Evolutionary conservation across 306 rosid species (phyloP).

Genomic region (Glycine latifolia): DNA sequence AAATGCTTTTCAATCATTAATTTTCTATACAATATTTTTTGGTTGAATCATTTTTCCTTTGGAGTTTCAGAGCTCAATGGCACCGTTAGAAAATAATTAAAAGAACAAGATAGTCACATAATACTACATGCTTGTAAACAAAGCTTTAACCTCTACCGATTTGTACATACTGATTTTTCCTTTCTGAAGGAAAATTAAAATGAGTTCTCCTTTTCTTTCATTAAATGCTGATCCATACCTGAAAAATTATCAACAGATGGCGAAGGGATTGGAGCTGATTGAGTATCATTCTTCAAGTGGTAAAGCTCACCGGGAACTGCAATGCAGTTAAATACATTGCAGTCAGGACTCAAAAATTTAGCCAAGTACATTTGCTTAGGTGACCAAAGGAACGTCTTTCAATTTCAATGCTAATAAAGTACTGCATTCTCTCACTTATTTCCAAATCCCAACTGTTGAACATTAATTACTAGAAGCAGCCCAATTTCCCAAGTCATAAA

Average conservation of each 20-base stretch:
- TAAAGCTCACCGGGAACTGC: constrained; percentile 97
- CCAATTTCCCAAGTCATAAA: not conserved
- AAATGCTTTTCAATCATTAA: no score
- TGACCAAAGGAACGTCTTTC: constrained; percentile 4
- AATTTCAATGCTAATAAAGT: constrained; percentile 20
- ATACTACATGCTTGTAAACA: not conserved
- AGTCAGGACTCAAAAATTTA: constrained; percentile 1
- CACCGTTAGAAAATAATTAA: not conserved
- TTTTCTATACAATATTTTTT: no score
- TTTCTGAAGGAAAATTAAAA: constrained; percentile 11
- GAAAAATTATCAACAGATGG: constrained; percentile 54
- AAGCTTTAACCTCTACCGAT: not conserved
- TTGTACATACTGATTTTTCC: not conserved
- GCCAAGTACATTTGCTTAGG: not conserved
- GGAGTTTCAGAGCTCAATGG: no score
- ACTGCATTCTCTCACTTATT: not conserved
- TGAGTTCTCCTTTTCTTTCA: not conserved
- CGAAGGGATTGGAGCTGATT: constrained; percentile 66
- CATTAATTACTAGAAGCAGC: not conserved
- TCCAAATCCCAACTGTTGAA: constrained; percentile 23
- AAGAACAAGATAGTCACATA: constrained; percentile 3
- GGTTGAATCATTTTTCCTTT: no score
- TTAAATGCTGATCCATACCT: constrained; percentile 58
- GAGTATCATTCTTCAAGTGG: constrained; percentile 58
- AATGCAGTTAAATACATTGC: constrained; percentile 15